Evolutionary conservation across 192 early-diverging fungal genomes (phyloP).

Genomic region (Podila horticola): DNA sequence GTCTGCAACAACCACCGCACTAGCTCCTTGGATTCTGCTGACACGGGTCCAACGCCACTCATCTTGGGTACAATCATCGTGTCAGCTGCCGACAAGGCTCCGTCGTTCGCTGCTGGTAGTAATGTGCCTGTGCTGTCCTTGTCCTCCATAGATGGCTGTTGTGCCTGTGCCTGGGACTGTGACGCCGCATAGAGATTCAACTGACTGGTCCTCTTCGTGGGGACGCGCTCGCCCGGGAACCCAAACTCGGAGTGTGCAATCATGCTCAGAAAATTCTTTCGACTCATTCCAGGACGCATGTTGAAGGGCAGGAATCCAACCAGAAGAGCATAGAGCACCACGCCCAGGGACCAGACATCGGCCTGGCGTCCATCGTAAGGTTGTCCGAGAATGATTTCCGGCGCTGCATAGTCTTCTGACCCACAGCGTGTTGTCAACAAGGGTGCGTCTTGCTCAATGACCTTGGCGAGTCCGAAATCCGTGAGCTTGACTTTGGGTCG

Average conservation of each 20-base stretch:
- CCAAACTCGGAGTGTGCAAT: constrained; percentile 70
- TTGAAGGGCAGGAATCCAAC: constrained; percentile 82
- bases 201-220: constrained; percentile 21
- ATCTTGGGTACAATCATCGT: constrained; percentile 35
- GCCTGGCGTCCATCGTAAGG: constrained; percentile 75
- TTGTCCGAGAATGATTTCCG: constrained; percentile 71
- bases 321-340: constrained; percentile 80
- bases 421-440: constrained; percentile 72
- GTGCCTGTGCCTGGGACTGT: neutral
- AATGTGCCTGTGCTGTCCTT: neutral
- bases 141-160: neutral
- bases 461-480: constrained; percentile 70
- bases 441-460: constrained; percentile 56
- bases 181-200: constrained; percentile 15
- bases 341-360: constrained; percentile 87
- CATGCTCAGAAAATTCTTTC: constrained; percentile 65
- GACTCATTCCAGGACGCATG: constrained; percentile 63
- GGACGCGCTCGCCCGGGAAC: constrained; percentile 61
- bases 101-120: constrained; percentile 1
- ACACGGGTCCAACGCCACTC: constrained; percentile 28
- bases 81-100: neutral
- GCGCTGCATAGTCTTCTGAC: constrained; percentile 81
- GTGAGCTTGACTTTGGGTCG: constrained; percentile 66
- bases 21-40: constrained; percentile 60
- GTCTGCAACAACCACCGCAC: constrained; percentile 57